A percentile compares a stretch with the other conserved stretches of the same genome.
Conservation (phyloP, 2,329 filamentous ascomycete species). For the Aspergillus sclerotialis region DNA sequence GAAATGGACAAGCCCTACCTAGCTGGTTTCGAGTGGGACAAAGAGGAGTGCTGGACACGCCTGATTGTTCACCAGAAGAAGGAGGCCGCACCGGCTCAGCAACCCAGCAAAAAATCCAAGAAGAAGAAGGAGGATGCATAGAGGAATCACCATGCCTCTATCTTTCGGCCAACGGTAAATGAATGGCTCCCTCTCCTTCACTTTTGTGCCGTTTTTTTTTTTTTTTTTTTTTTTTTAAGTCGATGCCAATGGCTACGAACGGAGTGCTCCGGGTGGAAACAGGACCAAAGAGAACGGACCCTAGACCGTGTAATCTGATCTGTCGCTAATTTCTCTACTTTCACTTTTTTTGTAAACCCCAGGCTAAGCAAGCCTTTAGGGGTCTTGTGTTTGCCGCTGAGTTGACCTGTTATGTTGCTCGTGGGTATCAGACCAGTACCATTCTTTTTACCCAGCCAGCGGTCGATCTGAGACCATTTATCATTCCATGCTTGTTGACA, state of each 20-base stretch:
- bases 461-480: no score
- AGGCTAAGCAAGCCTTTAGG: no score
- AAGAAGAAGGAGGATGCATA: slow-evolving; percentile 43
- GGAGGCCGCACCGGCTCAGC: slow-evolving; percentile 46
- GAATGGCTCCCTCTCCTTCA: slow-evolving; percentile 2
- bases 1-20: slow-evolving; percentile 84
- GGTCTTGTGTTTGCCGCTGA: not conserved
- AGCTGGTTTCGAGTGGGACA: slow-evolving; percentile 93
- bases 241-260: no score
- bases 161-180: not conserved
- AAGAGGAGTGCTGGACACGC: slow-evolving; percentile 81
- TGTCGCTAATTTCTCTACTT: not conserved
- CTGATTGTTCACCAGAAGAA: slow-evolving; percentile 81
- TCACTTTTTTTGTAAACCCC: not conserved
- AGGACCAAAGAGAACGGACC: not conserved
- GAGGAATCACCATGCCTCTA: slow-evolving; percentile 5
- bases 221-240: slow-evolving; percentile 7
- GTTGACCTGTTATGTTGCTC: not conserved
- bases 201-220: slow-evolving; percentile 3
- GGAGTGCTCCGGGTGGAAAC: no score
- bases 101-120: slow-evolving; percentile 57
- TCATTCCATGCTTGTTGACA: no score
- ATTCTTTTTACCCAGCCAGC: not conserved
- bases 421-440: not conserved
- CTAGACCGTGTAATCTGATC: not conserved